phyloP scores from a whole-genome alignment of 768 basidiomycete species.

The Suillus alpinus region DNA sequence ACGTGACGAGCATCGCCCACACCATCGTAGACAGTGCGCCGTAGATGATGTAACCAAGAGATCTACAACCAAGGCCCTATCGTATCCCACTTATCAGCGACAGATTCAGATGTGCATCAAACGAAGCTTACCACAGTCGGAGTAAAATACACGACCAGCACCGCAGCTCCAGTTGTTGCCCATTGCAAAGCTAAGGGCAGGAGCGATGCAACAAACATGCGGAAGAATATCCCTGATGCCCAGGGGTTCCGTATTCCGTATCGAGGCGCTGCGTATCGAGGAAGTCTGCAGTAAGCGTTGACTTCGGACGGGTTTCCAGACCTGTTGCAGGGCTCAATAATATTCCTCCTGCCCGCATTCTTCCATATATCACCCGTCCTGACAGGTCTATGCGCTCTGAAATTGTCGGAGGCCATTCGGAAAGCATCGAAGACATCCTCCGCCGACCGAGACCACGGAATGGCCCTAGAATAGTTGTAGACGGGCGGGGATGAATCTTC shows the following conservation, averaged over 20 bases:
- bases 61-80: constrained; percentile 33
- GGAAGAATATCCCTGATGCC: constrained; percentile 14
- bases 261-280: neutral
- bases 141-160: constrained; percentile 21
- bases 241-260: constrained; percentile 9
- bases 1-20: constrained; percentile 29
- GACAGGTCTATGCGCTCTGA: constrained; percentile 9
- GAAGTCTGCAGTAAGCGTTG: constrained; percentile 12
- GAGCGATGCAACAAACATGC: constrained; percentile 20
- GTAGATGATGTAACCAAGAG: constrained; percentile 29
- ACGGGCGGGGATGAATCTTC: constrained; percentile 21
- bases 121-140: constrained; percentile 18
- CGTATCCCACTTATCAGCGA: neutral
- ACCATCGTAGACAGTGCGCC: constrained; percentile 24
- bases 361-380: constrained; percentile 4
- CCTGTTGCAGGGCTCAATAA: constrained; percentile 7
- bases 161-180: constrained; percentile 22
- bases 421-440: neutral
- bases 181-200: constrained; percentile 23
- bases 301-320: constrained; percentile 10
- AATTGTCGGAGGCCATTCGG: constrained; percentile 8
- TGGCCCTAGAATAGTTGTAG: constrained; percentile 21
- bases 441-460: constrained; percentile 17
- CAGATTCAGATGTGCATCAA: neutral
- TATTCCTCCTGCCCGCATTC: neutral